These are phyloP conservation scores for Glycine latifolia DNA, from an alignment of 306 rosid species.

Conservation along the genomic window DNA sequence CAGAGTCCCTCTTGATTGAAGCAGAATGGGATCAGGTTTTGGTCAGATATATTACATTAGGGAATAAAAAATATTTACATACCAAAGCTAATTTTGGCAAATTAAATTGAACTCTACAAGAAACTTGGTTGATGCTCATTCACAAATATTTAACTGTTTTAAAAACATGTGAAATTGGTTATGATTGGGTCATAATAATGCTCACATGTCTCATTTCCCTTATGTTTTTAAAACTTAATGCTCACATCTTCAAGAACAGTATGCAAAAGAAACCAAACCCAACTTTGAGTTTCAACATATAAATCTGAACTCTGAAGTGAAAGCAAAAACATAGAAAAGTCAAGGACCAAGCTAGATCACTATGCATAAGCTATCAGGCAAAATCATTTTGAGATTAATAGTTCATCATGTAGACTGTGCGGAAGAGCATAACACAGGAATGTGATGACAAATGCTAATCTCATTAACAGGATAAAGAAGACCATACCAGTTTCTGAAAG, in stretches of 20 bases:
- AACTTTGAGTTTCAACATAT: too few species aligned
- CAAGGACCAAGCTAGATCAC: too few species aligned
- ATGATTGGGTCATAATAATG: conserved; percentile 19
- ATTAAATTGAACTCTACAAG: conserved; percentile 1
- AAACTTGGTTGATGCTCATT: not conserved
- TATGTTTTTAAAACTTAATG: too few species aligned
- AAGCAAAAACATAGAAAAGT: too few species aligned
- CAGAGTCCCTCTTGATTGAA: conserved; percentile 4
- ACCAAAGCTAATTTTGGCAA: conserved; percentile 4
- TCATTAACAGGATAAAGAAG: conserved; percentile 26
- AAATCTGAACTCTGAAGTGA: too few species aligned
- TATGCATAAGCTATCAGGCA: too few species aligned
- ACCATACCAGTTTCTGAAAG: conserved; percentile 73
- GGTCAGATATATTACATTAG: not conserved
- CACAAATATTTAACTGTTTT: conserved; percentile 1
- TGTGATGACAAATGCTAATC: not conserved
- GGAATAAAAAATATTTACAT: not conserved
- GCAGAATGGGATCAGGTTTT: not conserved
- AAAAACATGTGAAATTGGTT: conserved; percentile 14
- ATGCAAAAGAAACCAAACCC: too few species aligned
- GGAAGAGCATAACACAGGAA: not conserved
- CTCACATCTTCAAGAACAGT: not conserved
- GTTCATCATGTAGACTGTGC: too few species aligned
- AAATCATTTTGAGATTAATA: too few species aligned
- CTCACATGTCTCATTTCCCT: not conserved